A percentile compares a stretch with the other conserved stretches of the same genome.
phyloP scores from a whole-genome alignment of 2,329 filamentous ascomycete species.

The Epichloe brachyelytri region DNA sequence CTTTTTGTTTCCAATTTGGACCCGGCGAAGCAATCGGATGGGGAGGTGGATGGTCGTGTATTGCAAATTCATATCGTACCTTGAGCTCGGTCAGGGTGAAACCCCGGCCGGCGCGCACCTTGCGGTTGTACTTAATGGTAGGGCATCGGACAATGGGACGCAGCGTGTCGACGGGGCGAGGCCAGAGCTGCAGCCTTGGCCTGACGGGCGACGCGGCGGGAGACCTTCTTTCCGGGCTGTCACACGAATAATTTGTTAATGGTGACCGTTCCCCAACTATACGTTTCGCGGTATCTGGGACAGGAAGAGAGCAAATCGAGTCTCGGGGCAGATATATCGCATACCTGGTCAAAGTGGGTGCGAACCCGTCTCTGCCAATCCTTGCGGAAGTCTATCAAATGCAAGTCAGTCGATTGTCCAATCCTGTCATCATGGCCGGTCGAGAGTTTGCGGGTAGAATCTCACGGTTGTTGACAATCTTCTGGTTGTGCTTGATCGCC shows the following conservation, averaged over 20 bases:
- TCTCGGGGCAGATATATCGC: conserved; percentile 10
- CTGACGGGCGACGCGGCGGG: conserved; percentile 80
- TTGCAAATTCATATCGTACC: conserved; percentile 41
- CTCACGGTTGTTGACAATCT: conserved; percentile 92
- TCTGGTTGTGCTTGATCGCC: conserved; percentile 99
- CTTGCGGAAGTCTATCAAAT: conserved; percentile 80
- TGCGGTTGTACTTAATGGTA: conserved; percentile 98
- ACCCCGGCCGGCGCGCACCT: conserved; percentile 88
- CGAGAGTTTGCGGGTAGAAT: conserved; percentile 3
- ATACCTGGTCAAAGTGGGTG: conserved; percentile 99
- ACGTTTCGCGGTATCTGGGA: not conserved
- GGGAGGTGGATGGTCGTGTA: not conserved
- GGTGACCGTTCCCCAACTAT: not conserved
- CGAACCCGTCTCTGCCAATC: conserved; percentile 99
- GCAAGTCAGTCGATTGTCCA: conserved; percentile 24
- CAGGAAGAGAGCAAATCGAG: not conserved
- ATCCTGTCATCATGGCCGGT: conserved; percentile 17
- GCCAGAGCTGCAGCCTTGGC: conserved; percentile 92
- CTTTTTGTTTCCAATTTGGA: not conserved
- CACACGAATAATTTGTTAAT: not conserved
- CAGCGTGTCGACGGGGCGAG: conserved; percentile 93
- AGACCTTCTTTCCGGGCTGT: conserved; percentile 90
- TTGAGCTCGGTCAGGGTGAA: conserved; percentile 97
- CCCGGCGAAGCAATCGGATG: not conserved
- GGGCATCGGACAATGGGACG: conserved; percentile 95